Percentiles rank a stretch among this genome's conserved stretches.
Conservation (phyloP, 352 stramenopile species). For the Globisporangium spinosum region DNA sequence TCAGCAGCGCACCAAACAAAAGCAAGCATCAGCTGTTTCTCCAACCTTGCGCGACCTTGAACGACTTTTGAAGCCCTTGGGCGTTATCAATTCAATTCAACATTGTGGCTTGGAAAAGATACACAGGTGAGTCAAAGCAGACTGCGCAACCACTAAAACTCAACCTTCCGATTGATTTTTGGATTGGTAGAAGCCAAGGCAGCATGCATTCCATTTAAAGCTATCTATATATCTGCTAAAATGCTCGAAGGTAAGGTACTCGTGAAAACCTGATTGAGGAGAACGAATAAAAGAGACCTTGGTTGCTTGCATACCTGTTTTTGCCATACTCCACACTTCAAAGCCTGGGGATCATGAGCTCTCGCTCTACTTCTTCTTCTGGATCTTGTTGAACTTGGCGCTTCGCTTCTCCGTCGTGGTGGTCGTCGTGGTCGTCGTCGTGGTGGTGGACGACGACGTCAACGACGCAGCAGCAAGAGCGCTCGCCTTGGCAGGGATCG, state of each 20-base stretch:
- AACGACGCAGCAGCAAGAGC: conserved; percentile 5
- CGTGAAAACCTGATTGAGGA: background rate
- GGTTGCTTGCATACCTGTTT: background rate
- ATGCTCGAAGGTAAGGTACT: background rate
- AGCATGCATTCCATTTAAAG: background rate
- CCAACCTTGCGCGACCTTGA: no score
- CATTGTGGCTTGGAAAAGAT: no score
- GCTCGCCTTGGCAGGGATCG: conserved; percentile 44
- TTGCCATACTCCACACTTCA: background rate
- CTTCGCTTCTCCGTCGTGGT: conserved; percentile 37
- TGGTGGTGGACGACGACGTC: conserved; percentile 18
- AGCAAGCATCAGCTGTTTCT: no score
- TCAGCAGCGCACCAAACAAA: no score
- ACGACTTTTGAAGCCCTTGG: no score
- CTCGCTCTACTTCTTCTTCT: conserved; percentile 41
- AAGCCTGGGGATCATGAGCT: background rate
- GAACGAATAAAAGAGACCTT: background rate
- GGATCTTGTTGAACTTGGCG: conserved; percentile 77
- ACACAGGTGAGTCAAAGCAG: no score
- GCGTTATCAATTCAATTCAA: no score
- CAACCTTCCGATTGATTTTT: no score
- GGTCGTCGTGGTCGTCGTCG: conserved; percentile 24
- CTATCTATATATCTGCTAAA: background rate
- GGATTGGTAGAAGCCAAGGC: no score
- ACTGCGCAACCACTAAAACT: no score